A percentile compares a stretch with the other conserved stretches of the same genome.
Evolutionary conservation across 768 basidiomycete species (phyloP).

Genomic region (Phallus indusiatus): DNA sequence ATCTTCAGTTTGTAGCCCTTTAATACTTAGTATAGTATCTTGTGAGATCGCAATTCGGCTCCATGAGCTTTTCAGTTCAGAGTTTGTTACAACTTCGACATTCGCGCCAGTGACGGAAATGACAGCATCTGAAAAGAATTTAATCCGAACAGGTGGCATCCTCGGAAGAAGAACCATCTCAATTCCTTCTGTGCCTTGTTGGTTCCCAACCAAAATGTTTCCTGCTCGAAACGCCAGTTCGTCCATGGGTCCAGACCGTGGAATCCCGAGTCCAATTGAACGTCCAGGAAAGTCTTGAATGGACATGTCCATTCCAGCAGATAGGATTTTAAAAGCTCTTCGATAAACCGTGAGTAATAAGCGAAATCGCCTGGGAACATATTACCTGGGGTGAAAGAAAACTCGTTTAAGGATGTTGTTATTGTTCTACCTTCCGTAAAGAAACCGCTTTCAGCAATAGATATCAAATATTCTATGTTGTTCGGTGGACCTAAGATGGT

Average conservation of each 20-base stretch:
- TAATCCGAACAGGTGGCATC: slow-evolving; percentile 29
- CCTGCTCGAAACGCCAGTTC: slow-evolving; percentile 42
- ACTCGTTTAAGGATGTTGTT: slow-evolving; percentile 39
- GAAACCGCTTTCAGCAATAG: slow-evolving; percentile 29
- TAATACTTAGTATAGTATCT: slow-evolving; percentile 34
- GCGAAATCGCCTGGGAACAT: slow-evolving; percentile 9
- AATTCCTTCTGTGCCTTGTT: slow-evolving; percentile 38
- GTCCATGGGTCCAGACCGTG: slow-evolving; percentile 59
- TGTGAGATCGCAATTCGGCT: slow-evolving; percentile 35
- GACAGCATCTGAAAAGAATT: slow-evolving; percentile 40
- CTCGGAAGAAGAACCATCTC: slow-evolving; percentile 44
- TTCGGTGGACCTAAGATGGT: slow-evolving; percentile 51
- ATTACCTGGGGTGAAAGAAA: slow-evolving; percentile 33
- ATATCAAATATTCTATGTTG: slow-evolving; percentile 43
- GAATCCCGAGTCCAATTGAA: slow-evolving; percentile 45
- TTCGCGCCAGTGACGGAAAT: slow-evolving; percentile 49
- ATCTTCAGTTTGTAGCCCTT: slow-evolving; percentile 15
- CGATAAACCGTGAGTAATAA: neutral
- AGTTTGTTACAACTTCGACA: slow-evolving; percentile 34
- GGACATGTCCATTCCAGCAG: slow-evolving; percentile 45
- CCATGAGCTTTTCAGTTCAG: slow-evolving; percentile 36
- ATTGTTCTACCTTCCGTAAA: slow-evolving; percentile 37
- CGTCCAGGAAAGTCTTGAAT: slow-evolving; percentile 53
- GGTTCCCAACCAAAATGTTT: slow-evolving; percentile 52
- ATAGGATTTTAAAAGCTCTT: slow-evolving; percentile 44